These are phyloP conservation scores for Mallotus japonicus DNA, from an alignment of 441 rosid species.

Conservation along the genomic window DNA sequence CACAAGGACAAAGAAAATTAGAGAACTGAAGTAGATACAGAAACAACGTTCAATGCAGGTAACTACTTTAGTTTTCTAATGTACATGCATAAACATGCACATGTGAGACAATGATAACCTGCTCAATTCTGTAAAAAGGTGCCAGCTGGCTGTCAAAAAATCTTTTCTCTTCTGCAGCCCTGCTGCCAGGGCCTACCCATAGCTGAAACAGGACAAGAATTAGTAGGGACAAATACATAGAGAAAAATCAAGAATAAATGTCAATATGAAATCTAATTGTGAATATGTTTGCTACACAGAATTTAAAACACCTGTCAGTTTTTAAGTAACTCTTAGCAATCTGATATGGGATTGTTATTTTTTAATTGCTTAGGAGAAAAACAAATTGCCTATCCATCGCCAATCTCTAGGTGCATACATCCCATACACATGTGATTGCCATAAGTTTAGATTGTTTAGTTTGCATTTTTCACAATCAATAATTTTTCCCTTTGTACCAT, in stretches of 20 bases:
- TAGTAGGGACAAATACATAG: conserved; percentile 17
- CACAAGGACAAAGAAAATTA: conserved; percentile 3
- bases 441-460: neutral
- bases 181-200: conserved; percentile 98
- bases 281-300: neutral
- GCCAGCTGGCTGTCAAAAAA: conserved; percentile 90
- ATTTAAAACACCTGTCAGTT: neutral
- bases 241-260: neutral
- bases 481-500: neutral
- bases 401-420: neutral
- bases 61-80: neutral
- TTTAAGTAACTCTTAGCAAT: neutral
- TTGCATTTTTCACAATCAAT: neutral
- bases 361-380: neutral
- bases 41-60: neutral
- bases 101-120: conserved; percentile 42
- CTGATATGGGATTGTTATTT: neutral
- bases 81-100: neutral
- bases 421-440: neutral
- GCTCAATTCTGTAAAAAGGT: conserved; percentile 97
- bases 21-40: neutral
- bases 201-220: conserved; percentile 52
- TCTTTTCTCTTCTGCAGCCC: conserved; percentile 84
- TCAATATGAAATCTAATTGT: conserved; percentile 8
- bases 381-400: neutral